phyloP scores from a whole-genome alignment of 2,329 filamentous ascomycete genomes.

The Orbilia brochopaga region DNA sequence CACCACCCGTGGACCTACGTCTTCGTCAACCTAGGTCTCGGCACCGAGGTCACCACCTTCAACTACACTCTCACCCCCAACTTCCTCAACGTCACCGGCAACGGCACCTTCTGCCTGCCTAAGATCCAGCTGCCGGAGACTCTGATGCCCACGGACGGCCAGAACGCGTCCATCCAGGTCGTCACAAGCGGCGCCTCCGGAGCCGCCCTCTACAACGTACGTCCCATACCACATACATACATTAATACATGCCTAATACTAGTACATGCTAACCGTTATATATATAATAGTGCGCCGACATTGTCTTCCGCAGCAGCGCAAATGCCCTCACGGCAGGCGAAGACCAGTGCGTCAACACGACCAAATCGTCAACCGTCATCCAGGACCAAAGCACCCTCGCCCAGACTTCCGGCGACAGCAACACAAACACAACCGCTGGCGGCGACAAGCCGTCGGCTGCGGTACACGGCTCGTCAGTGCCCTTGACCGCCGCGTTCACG shows the following conservation, averaged over 20 bases:
- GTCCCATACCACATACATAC: neutral
- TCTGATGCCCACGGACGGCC: conserved; percentile 66
- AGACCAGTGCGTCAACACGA: conserved; percentile 66
- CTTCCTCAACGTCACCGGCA: conserved; percentile 67
- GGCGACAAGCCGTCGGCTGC: conserved; percentile 32
- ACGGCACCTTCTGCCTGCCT: conserved; percentile 71
- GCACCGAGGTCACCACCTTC: conserved; percentile 66
- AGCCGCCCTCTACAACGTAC: conserved; percentile 70
- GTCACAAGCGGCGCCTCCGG: conserved; percentile 67
- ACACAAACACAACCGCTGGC: conserved; percentile 14
- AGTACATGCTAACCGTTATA: neutral
- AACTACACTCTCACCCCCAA: conserved; percentile 70
- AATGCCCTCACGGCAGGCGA: conserved; percentile 60
- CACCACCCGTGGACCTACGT: conserved; percentile 64
- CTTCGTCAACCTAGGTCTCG: conserved; percentile 64
- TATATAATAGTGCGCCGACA: conserved; percentile 70
- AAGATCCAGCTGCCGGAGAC: conserved; percentile 64
- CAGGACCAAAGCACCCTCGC: conserved; percentile 18
- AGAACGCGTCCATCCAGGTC: conserved; percentile 72
- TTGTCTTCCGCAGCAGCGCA: conserved; percentile 68
- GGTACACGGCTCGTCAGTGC: conserved; percentile 24
- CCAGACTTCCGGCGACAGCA: conserved; percentile 10
- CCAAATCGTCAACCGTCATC: conserved; percentile 57
- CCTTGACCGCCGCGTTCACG: conserved; percentile 24
- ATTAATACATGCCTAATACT: neutral